These are phyloP conservation scores for Dendrobium huoshanense DNA, from an alignment of 106 monocot genomes.

Conservation along the genomic window DNA sequence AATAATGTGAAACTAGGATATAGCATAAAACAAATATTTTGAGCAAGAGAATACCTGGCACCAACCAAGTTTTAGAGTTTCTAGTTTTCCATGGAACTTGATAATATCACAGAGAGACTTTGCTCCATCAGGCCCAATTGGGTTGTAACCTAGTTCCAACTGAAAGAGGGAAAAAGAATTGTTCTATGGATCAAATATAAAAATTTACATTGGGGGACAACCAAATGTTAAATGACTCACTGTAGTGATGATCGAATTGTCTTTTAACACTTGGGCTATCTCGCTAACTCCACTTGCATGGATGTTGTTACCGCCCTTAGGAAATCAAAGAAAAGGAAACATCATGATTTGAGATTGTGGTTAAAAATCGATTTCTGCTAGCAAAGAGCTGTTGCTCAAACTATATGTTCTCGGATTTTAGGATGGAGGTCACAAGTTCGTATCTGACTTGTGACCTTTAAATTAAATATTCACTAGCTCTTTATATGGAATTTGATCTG, in stretches of 20 bases:
- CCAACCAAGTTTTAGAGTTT: conserved; percentile 96
- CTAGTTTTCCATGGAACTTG: conserved; percentile 93
- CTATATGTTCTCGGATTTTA: background rate
- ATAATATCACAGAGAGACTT: conserved; percentile 76
- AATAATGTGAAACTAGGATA: background rate
- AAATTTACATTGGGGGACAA: background rate
- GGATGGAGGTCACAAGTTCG: too few species aligned
- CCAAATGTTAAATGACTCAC: conserved; percentile 35
- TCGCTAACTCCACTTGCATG: conserved; percentile 70
- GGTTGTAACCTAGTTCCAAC: conserved; percentile 98
- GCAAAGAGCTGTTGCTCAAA: background rate
- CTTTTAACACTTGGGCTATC: conserved; percentile 77
- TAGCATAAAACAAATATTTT: background rate
- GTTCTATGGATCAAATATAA: conserved; percentile 7
- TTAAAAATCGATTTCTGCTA: background rate
- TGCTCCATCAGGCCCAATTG: conserved; percentile 88
- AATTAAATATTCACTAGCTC: background rate
- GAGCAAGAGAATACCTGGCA: conserved; percentile 63
- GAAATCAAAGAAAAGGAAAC: background rate
- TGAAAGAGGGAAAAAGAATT: conserved; percentile 17
- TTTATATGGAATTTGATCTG: background rate
- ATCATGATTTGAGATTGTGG: background rate
- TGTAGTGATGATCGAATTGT: conserved; percentile 83
- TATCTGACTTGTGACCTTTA: background rate
- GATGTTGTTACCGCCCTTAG: conserved; percentile 92